Base-by-base conservation (phyloP, 345 rosid genomes). In the Rhodomyrtus tomentosa region DNA sequence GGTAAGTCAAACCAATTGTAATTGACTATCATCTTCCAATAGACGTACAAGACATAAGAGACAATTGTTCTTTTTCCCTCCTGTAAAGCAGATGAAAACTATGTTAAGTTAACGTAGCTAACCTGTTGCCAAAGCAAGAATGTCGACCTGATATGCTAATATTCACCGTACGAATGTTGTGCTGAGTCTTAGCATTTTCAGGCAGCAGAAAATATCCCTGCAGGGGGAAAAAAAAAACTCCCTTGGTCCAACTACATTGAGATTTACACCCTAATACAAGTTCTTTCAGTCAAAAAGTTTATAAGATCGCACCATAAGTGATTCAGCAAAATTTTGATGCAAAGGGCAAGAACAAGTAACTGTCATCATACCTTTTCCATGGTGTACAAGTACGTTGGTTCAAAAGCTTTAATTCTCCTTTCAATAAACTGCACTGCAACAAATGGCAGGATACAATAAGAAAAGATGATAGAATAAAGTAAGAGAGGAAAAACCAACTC, bases 61-160 rank as follows among this genome's bases (percentile, higher is more conserved):
- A 49, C 82, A 48, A n/a, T n/a, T 25, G 40, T 50, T 49, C 24
- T 53, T 53, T 18, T 27, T 50, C 45, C 45, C 18, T 32, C 79
- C 79, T 36, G 79, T 36, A 68, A 68, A 55, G 29, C 72, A 54
- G 62, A 85, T 58, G 32, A 42, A 74, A 29, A 21, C 42, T 32
- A 25, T 22, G 10, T 50, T 12, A 76, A 53, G 38, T 45, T 40
- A n/a, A 6, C 74, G 85, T 82, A 72, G 86, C 76, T 89, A 55
- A 98, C 99, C 99, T 96, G 96, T 98, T 98, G 48, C 99, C 99
- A 89, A 98, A 98, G 92, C 98, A 98, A 81, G 98, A 91, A 92
- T 98, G 96, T 76, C 92, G 92, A 89, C 98, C 98, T 55, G 98
- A 93, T 91, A 98, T 90, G 92, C 96, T 96, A 83, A 95, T 90